Conservation (phyloP, 129 eudicot genomes). For the Silybum marianum region DNA sequence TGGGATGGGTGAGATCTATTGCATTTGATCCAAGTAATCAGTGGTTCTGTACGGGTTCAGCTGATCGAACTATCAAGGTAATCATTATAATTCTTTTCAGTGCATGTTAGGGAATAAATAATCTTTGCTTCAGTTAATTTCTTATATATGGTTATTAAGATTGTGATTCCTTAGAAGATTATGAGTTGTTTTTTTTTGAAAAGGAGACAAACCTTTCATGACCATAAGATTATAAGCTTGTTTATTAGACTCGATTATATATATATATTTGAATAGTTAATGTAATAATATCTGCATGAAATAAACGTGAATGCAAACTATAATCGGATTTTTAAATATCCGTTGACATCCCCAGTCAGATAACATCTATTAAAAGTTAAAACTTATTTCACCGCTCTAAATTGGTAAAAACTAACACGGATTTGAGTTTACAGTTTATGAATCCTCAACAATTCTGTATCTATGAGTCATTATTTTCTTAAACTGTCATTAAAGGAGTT, state of each 20-base stretch:
- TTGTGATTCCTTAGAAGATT: neutral
- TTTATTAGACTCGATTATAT: neutral
- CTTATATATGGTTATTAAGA: neutral
- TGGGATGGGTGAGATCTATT: conserved; percentile 99
- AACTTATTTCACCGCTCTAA: conserved; percentile 1
- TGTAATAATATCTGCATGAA: neutral
- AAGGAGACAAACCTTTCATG: neutral
- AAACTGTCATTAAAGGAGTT: conserved; percentile 4
- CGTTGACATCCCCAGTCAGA: conserved; percentile 2
- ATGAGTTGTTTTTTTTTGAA: no score
- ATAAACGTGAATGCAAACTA: neutral
- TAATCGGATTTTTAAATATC: neutral
- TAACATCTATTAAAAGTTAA: neutral
- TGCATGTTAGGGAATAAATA: neutral
- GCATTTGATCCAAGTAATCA: conserved; percentile 90
- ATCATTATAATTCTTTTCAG: neutral
- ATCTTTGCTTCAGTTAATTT: neutral
- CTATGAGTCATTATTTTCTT: neutral
- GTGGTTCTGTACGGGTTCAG: conserved; percentile 99
- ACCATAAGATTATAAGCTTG: neutral
- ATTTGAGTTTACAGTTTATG: neutral
- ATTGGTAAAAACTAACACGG: neutral
- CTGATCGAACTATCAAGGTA: conserved; percentile 97
- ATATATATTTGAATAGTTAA: neutral
- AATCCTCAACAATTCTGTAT: neutral